Conservation (phyloP, 2,329 filamentous ascomycete species). For the Calonectria multiphialidica region DNA sequence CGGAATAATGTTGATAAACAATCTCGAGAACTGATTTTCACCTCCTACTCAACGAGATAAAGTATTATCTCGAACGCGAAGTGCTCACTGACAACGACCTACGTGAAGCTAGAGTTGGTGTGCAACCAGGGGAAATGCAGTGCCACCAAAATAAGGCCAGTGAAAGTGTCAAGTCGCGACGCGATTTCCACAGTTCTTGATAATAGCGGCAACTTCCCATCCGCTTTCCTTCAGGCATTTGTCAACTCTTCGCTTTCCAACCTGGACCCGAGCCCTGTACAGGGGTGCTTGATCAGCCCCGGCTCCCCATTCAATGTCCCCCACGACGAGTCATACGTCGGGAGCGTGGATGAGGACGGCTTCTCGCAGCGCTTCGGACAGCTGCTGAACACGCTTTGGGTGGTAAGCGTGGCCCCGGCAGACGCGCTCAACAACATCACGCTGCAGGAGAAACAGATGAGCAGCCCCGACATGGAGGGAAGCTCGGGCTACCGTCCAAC, state of each 20-base stretch:
- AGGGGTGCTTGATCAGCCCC: neutral
- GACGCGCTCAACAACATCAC: conserved; percentile 9
- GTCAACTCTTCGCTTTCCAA: neutral
- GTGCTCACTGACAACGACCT: neutral
- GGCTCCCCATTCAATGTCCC: neutral
- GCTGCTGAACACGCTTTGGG: conserved; percentile 23
- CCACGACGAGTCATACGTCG: neutral
- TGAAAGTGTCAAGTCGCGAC: neutral
- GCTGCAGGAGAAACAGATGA: neutral
- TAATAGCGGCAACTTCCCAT: neutral
- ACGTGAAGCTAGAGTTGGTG: neutral
- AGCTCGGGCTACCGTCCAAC: no score
- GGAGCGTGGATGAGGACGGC: neutral
- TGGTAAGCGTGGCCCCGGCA: conserved; percentile 13
- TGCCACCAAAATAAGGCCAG: neutral
- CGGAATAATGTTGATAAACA: neutral
- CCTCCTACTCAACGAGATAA: neutral
- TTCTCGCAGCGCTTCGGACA: conserved; percentile 17
- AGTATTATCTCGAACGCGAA: neutral
- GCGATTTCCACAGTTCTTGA: conserved; percentile 2
- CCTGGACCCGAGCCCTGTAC: neutral
- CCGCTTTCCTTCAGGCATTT: neutral
- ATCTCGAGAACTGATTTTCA: neutral
- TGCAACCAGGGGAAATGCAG: neutral
- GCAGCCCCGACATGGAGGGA: neutral